Evolutionary conservation across 352 stramenopile species (phyloP).

Genomic region (Phytophthora idaei): DNA sequence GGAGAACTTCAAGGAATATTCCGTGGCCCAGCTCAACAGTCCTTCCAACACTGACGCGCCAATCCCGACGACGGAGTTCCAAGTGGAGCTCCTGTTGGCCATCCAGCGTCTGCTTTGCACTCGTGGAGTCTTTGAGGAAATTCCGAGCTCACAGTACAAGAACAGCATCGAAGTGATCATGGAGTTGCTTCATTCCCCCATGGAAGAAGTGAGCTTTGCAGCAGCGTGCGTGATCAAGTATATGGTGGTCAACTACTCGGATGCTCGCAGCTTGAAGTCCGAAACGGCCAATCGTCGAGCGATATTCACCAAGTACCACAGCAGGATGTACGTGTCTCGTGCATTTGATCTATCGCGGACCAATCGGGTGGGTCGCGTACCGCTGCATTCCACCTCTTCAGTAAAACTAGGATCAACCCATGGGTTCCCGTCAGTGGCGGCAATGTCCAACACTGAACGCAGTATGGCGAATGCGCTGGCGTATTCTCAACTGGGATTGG

Average conservation of each 20-base stretch:
- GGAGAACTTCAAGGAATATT: conserved; percentile 87
- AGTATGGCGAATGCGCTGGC: conserved; percentile 82
- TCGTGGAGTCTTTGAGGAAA: conserved; percentile 84
- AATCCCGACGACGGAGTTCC: conserved; percentile 82
- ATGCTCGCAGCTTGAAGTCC: conserved; percentile 84
- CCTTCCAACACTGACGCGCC: conserved; percentile 82
- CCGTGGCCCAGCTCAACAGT: conserved; percentile 79
- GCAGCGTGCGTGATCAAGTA: conserved; percentile 87
- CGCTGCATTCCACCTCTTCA: conserved; percentile 35
- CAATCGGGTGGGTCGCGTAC: conserved; percentile 67
- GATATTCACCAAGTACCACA: conserved; percentile 87
- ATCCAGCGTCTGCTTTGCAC: conserved; percentile 86
- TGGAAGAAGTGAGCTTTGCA: conserved; percentile 87
- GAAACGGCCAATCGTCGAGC: conserved; percentile 83
- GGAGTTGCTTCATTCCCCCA: conserved; percentile 84
- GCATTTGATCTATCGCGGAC: conserved; percentile 81
- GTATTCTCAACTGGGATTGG: conserved; percentile 80
- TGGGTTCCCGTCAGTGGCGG: conserved; percentile 27
- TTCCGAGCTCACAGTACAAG: conserved; percentile 87
- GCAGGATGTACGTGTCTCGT: conserved; percentile 80
- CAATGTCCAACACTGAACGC: conserved; percentile 63
- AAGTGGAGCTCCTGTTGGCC: conserved; percentile 78
- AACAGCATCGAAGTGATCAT: conserved; percentile 88
- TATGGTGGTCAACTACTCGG: conserved; percentile 92
- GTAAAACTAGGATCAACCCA: conserved; percentile 32